These are phyloP conservation scores for Alternaria novae-zelandiae DNA, from an alignment of 2,329 filamentous ascomycete genomes.

Conservation along the genomic window DNA sequence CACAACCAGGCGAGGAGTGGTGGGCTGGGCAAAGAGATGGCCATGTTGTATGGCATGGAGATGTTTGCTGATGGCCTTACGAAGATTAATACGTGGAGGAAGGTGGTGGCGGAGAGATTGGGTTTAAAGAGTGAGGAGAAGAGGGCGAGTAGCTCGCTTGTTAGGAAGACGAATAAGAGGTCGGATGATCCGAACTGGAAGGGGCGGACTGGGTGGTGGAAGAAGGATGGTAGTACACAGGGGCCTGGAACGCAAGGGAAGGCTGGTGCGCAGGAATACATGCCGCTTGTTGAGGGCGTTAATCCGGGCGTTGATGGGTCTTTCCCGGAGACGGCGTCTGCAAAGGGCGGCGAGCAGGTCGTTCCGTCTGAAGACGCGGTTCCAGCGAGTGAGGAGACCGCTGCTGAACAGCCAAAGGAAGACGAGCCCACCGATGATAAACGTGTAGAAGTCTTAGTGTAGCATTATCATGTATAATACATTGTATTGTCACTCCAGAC, in stretches of 20 bases:
- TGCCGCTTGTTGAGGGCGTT: background rate
- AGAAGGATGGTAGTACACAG: background rate
- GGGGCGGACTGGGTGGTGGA: background rate
- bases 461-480: background rate
- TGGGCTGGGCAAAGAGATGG: slow-evolving; percentile 30
- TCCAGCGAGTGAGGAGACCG: background rate
- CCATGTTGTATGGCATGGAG: slow-evolving; percentile 47
- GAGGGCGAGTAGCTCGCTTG: background rate
- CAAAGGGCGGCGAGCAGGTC: background rate
- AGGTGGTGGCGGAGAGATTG: slow-evolving; percentile 35
- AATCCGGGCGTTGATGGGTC: background rate
- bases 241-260: background rate
- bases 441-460: background rate
- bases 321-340: background rate
- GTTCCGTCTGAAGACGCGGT: background rate
- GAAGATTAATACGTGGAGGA: slow-evolving; percentile 42
- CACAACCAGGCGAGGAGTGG: slow-evolving; percentile 30
- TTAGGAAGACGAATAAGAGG: background rate
- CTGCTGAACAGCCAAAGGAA: background rate
- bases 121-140: slow-evolving; percentile 20
- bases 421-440: background rate
- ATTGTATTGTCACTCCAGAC: background rate
- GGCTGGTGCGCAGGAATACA: background rate
- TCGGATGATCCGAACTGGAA: background rate
- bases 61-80: slow-evolving; percentile 35